Conservation (phyloP, 805 yeast species). For the Middelhovenomyces tepae region DNA sequence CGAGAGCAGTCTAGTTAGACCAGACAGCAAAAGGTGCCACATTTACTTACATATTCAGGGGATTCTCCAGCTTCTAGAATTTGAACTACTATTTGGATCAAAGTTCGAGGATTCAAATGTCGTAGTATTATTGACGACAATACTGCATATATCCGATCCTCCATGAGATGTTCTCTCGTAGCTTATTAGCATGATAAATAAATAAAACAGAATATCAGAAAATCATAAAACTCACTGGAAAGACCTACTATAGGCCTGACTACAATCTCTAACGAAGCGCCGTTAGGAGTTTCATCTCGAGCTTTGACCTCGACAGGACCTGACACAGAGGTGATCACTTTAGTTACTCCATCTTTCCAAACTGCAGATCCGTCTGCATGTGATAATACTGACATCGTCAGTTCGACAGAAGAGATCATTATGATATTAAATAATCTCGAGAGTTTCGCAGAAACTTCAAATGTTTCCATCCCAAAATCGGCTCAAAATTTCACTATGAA, state of each 20-base stretch:
- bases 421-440: no score
- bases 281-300: constrained; percentile 76
- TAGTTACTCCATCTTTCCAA: constrained; percentile 41
- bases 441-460: no score
- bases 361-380: constrained; percentile 79
- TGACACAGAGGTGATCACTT: constrained; percentile 65
- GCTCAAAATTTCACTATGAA: no score
- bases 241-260: constrained; percentile 74
- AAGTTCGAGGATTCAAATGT: constrained; percentile 67
- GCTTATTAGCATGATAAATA: constrained; percentile 17
- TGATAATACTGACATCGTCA: constrained; percentile 36
- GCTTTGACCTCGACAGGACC: constrained; percentile 86
- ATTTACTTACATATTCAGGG: constrained; percentile 17
- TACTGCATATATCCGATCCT: constrained; percentile 57
- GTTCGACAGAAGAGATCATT: no score
- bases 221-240: constrained; percentile 32
- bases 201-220: neutral
- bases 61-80: constrained; percentile 46
- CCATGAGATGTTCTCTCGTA: constrained; percentile 68
- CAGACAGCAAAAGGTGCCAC: constrained; percentile 5
- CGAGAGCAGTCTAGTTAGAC: constrained; percentile 30
- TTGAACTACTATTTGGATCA: constrained; percentile 62
- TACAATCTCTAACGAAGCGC: constrained; percentile 66
- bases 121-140: constrained; percentile 53
- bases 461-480: no score